Evolutionary conservation across 2,329 filamentous ascomycete genomes (phyloP).

Genomic region (Sporothrix humicola): DNA sequence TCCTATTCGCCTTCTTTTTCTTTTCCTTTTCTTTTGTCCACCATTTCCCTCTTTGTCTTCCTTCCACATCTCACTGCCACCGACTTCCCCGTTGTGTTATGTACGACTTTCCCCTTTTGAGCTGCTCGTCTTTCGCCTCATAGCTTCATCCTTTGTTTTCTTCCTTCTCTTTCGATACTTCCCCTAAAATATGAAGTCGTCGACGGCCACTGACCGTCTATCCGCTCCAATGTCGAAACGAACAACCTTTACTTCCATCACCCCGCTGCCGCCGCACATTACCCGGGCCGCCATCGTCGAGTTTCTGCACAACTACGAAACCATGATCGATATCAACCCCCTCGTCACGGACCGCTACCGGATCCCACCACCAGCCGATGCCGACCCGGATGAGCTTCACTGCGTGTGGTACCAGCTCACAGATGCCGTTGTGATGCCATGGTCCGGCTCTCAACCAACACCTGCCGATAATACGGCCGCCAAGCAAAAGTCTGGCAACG

Average conservation of each 20-base stretch:
- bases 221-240: conserved; percentile 66
- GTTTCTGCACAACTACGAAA: conserved; percentile 76
- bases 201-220: conserved; percentile 9
- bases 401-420: conserved; percentile 80
- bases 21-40: background rate
- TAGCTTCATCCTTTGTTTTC: background rate
- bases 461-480: conserved; percentile 46
- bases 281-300: conserved; percentile 72
- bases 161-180: conserved; percentile 16
- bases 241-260: conserved; percentile 76
- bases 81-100: background rate
- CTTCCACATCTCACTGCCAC: background rate
- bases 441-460: conserved; percentile 1
- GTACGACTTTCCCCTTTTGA: background rate
- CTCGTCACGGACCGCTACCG: conserved; percentile 74
- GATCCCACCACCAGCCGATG: conserved; percentile 70
- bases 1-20: background rate
- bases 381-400: conserved; percentile 71
- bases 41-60: background rate
- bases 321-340: conserved; percentile 89
- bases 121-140: background rate
- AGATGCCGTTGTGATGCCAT: conserved; percentile 74
- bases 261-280: conserved; percentile 73
- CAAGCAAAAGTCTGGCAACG: conserved; percentile 65
- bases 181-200: conserved; percentile 35